These are phyloP conservation scores for Aspergillus intermedius DNA, from an alignment of 2,329 filamentous ascomycete species.

Conservation along the genomic window DNA sequence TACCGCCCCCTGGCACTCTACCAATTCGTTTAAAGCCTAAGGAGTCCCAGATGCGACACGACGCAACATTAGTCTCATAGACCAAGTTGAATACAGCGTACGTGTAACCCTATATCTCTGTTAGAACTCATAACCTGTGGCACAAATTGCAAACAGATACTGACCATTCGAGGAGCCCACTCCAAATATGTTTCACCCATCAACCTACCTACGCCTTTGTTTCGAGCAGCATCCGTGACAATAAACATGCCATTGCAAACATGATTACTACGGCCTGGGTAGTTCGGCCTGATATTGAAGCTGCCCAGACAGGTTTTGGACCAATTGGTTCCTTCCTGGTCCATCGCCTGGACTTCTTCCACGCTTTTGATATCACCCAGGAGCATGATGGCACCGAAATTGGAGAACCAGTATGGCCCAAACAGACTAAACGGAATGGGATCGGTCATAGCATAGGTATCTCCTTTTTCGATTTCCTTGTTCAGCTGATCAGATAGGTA, in stretches of 20 bases:
- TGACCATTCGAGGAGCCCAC: conserved; percentile 61
- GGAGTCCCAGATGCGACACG: conserved; percentile 84
- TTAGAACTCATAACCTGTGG: conserved; percentile 15
- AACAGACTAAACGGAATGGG: conserved; percentile 68
- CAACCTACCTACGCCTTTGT: conserved; percentile 65
- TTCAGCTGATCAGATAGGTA: conserved; percentile 81
- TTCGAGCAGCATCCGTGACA: conserved; percentile 65
- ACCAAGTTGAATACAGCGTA: conserved; percentile 94
- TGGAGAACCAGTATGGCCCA: conserved; percentile 81
- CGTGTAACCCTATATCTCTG: conserved; percentile 59
- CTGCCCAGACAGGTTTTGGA: conserved; percentile 74
- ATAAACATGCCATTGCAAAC: conserved; percentile 73
- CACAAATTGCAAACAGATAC: conserved; percentile 26
- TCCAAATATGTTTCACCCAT: conserved; percentile 73
- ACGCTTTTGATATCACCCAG: conserved; percentile 64
- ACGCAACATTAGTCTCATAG: conserved; percentile 88
- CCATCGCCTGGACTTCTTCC: conserved; percentile 47
- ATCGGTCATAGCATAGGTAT: conserved; percentile 85
- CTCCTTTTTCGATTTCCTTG: conserved; percentile 83
- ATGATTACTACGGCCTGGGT: conserved; percentile 83
- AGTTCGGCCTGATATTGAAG: conserved; percentile 93
- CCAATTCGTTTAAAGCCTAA: conserved; percentile 90
- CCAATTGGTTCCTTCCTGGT: conserved; percentile 62
- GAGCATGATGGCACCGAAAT: conserved; percentile 83
- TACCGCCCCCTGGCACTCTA: conserved; percentile 66